Percentiles rank a stretch among this genome's conserved stretches.
These are phyloP conservation scores for Cyberlindnera xylosilytica DNA, from an alignment of 805 yeast species.

Conservation along the genomic window DNA sequence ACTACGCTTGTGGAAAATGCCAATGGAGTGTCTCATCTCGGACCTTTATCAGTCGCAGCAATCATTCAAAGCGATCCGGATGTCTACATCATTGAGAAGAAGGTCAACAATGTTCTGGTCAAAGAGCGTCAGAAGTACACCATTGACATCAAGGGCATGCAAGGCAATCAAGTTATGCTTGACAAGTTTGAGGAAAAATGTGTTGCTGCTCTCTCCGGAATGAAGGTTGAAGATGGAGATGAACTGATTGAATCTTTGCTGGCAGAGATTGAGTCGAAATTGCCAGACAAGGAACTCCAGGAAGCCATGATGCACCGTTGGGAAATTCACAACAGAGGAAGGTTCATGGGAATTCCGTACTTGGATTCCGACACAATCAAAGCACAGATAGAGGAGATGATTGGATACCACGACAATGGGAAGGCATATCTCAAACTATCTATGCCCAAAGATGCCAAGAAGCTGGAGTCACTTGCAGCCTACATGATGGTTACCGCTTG, in stretches of 20 bases:
- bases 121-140: constrained; percentile 8
- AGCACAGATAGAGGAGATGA: neutral
- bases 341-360: constrained; percentile 7
- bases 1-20: constrained; percentile 3
- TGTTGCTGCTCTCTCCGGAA: neutral
- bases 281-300: neutral
- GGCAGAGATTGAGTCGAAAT: constrained; percentile 6
- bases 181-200: constrained; percentile 8
- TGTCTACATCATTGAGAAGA: constrained; percentile 1
- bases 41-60: constrained; percentile 2
- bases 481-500: constrained; percentile 9
- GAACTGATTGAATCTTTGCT: constrained; percentile 1
- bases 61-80: constrained; percentile 1
- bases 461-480: constrained; percentile 5
- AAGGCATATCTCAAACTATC: constrained; percentile 1
- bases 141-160: neutral
- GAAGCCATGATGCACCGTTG: constrained; percentile 1
- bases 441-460: constrained; percentile 3
- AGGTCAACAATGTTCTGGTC: constrained; percentile 5
- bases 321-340: neutral
- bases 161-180: constrained; percentile 6
- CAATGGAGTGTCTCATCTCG: constrained; percentile 2
- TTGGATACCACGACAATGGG: neutral
- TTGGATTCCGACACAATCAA: constrained; percentile 1
- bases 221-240: constrained; percentile 4